Percentiles rank a stretch among this genome's conserved stretches.
Evolutionary conservation across 352 stramenopile genomes (phyloP).

Genomic region (Pythium diclinum): DNA sequence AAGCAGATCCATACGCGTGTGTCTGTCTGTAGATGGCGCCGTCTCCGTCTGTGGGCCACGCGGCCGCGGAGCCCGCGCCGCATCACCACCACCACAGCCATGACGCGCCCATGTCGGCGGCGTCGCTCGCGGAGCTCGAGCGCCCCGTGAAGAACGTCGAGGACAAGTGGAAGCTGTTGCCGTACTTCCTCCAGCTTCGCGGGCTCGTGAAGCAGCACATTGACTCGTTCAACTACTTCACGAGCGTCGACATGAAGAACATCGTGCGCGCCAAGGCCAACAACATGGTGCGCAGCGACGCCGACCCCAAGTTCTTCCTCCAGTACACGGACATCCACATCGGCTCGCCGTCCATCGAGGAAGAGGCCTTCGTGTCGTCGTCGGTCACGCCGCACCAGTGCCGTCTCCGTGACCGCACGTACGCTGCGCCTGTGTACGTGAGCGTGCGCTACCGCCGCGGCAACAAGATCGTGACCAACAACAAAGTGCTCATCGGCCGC

Average conservation of each 20-base stretch:
- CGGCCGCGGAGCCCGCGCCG: neutral
- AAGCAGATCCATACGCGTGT: too few relatives aligned
- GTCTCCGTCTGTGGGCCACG: conserved; percentile 17
- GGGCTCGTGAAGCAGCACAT: conserved; percentile 98
- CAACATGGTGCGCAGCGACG: conserved; percentile 87
- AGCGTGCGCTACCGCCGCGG: conserved; percentile 97
- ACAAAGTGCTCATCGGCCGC: conserved; percentile 94
- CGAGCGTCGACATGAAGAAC: conserved; percentile 97
- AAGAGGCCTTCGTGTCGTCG: conserved; percentile 94
- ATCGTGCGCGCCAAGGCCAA: conserved; percentile 95
- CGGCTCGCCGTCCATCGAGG: conserved; percentile 94
- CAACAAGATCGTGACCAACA: conserved; percentile 98
- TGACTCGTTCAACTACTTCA: conserved; percentile 99
- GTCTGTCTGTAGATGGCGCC: conserved; percentile 30
- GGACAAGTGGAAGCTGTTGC: conserved; percentile 98
- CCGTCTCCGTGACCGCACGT: conserved; percentile 97
- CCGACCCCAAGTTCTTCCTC: conserved; percentile 98
- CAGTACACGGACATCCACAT: conserved; percentile 99
- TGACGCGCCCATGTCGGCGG: conserved; percentile 16
- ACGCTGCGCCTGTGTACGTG: conserved; percentile 98
- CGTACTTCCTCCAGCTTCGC: conserved; percentile 95
- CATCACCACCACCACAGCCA: neutral
- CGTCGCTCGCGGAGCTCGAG: conserved; percentile 57
- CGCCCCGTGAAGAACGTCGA: conserved; percentile 76
- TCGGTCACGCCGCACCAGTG: conserved; percentile 97